Conservation (phyloP, 2,329 filamentous ascomycete species). For the Ophiostoma triangulosporum region DNA sequence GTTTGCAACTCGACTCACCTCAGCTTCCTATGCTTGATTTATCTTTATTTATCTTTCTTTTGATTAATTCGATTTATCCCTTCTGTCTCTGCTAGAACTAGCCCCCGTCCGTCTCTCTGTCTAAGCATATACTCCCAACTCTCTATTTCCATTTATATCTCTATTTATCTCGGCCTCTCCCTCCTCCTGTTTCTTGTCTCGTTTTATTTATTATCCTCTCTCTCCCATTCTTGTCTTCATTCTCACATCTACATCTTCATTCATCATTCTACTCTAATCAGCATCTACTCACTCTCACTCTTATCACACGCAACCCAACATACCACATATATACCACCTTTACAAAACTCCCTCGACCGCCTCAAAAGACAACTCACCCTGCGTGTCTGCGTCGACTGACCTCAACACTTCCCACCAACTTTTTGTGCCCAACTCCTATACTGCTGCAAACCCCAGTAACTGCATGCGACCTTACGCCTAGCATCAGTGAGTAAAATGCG, state of each 20-base stretch:
- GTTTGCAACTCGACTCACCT: constrained; percentile 8
- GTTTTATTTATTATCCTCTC: constrained; percentile 4
- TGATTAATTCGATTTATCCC: neutral
- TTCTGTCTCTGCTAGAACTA: neutral
- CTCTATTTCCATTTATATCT: neutral
- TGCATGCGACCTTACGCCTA: constrained; percentile 7
- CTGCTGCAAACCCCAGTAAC: neutral
- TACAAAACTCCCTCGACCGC: neutral
- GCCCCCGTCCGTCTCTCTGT: too few species aligned
- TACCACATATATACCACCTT: neutral
- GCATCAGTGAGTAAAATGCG: constrained; percentile 9
- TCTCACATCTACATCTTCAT: constrained; percentile 1
- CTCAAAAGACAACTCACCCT: neutral
- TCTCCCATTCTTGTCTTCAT: constrained; percentile 3
- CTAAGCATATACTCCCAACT: too few species aligned
- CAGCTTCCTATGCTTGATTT: neutral
- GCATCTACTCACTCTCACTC: neutral
- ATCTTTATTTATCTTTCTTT: neutral
- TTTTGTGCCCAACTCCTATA: constrained; percentile 6
- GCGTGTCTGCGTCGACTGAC: neutral
- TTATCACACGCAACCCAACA: too few species aligned
- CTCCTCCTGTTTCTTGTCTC: constrained; percentile 3
- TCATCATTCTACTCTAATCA: constrained; percentile 3
- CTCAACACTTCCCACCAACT: neutral
- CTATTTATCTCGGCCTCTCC: neutral